A percentile compares a stretch with the other conserved stretches of the same genome.
phyloP scores from a whole-genome alignment of 2,329 filamentous ascomycete species.

The Nakataea oryzae region DNA sequence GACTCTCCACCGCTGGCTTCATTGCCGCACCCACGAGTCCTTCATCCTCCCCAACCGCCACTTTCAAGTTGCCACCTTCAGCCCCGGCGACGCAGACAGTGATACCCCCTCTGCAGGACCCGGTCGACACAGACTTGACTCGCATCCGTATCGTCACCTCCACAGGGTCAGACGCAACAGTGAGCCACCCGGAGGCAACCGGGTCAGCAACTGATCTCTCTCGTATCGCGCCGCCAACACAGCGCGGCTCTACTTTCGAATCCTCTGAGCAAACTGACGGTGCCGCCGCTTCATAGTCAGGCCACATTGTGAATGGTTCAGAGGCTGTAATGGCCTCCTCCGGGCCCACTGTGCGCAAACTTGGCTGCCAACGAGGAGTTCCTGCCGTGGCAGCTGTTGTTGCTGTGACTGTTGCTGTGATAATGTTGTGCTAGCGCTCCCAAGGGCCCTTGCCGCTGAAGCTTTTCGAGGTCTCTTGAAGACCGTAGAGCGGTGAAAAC shows the following conservation, averaged over 20 bases:
- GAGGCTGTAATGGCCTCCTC: neutral
- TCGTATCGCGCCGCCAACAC: neutral
- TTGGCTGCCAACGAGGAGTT: neutral
- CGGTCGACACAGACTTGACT: neutral
- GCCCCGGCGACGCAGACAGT: neutral
- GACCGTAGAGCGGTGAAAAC: too few species aligned
- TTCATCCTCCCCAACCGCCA: neutral
- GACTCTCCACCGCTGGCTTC: too few species aligned
- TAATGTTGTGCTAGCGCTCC: too few species aligned
- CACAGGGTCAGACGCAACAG: too few species aligned
- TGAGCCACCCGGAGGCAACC: neutral
- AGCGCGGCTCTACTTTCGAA: neutral
- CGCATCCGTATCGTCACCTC: neutral
- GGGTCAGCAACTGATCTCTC: neutral
- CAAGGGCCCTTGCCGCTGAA: too few species aligned
- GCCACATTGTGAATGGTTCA: neutral
- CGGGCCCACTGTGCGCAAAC: neutral
- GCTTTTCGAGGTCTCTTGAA: too few species aligned
- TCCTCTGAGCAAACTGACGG: neutral
- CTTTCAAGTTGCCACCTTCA: neutral
- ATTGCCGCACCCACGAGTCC: too few species aligned
- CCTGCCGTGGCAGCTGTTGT: too few species aligned
- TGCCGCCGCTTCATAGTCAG: too few species aligned
- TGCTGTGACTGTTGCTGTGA: too few species aligned
- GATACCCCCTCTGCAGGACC: neutral